Evolutionary conservation across 164 flowering plant genomes (phyloP), one percentile per base, ranked within the genome.

Genomic region (Macadamia integrifolia): DNA sequence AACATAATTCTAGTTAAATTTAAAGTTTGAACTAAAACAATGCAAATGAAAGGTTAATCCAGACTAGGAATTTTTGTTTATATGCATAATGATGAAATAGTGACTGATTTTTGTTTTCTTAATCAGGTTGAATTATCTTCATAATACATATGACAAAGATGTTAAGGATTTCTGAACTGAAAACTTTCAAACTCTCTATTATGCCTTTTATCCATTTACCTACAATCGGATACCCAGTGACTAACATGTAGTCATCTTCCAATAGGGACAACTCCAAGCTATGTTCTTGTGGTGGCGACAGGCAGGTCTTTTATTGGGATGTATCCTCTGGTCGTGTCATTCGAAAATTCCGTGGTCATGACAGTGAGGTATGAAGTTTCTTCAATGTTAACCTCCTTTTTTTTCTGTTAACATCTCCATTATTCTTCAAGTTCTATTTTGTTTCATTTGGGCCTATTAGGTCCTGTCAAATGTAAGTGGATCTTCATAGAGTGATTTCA

Each of bases 261-360:
- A 76, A 50, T 60, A 91, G 98, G 74, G 98, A 93, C 75, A 93
- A 93, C 71, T 84, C 96, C 29, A 91, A 93, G 76, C 74, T 91
- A 5, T 68, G 77, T 65, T 91, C 98, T 56, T 93, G 98, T 71
- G 96, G 98, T 28, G 98, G 98, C 32, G 98, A 93, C 71, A 80
- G 98, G 3, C 98, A 93, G 64, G 66, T 93, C 1, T 93, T 85
- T 58, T 93, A 93, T 64, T 93, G 98, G 98, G 98, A 91, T 75
- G 97, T 91, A 7, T 72, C 95, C 13, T 80, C 86, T 50, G 98
- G 92, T 46, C 88, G 84, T 62, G 98, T 93, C 0, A 89, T 89
- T 72, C 82, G 92, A 17, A 93, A 91, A 76, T 93, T 93, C 60
- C 93, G 96, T 11, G 97, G 97, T 35, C 97, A 91, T 68, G 97